Evolutionary conservation across 2,329 filamentous ascomycete genomes (phyloP), one percentile per base, ranked within the genome.

Genomic region (Colletotrichum sp.): DNA sequence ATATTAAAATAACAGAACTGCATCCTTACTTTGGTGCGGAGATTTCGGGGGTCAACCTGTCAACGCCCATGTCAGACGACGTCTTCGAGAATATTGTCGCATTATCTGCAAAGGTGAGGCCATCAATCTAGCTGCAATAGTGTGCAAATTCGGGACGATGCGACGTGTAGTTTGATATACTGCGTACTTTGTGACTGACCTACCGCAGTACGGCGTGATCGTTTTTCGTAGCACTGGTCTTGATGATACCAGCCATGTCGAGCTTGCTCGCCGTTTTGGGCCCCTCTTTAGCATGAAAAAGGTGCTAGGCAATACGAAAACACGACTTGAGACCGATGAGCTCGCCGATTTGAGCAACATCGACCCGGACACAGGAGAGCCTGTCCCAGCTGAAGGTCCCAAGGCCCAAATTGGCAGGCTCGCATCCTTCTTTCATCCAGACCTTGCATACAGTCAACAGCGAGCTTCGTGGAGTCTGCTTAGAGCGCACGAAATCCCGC

Each of bases 311-410:
- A 28, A 34, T n/a, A 34, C 28, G 16, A 13, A 62, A 18, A 15
- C 21, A 18, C 68, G 34, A 0, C 26, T 52, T 1, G 9, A 57
- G 10, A 34, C 12, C 3, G 5, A 63, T 62, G 87, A 91, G 79
- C 85, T 92, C 2, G 91, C 91, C 80, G 90, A 92, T 78, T 88
- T 89, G 3, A 86, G 88, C 68, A 92, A 92, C 80, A 82, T 91
- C n/a, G 69, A 71, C 34, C 86, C 71, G 79, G 80, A 18, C 78
- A 88, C 82, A 70, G 57, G 68, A 52, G 18, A 70, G 12, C 68
- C 68, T 15, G 24, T 52, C 8, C 12, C 24, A 18, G 26, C 24
- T 15, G 36, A 63, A 2, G 68, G 26, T 15, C 82, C 85, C 28
- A 84, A 87, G 28, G 82, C 83, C 7, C 84, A 87, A 68, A 82